These are phyloP conservation scores for Neofusicoccum sp. DNA, from an alignment of 2,329 filamentous ascomycete genomes.

Conservation along the genomic window DNA sequence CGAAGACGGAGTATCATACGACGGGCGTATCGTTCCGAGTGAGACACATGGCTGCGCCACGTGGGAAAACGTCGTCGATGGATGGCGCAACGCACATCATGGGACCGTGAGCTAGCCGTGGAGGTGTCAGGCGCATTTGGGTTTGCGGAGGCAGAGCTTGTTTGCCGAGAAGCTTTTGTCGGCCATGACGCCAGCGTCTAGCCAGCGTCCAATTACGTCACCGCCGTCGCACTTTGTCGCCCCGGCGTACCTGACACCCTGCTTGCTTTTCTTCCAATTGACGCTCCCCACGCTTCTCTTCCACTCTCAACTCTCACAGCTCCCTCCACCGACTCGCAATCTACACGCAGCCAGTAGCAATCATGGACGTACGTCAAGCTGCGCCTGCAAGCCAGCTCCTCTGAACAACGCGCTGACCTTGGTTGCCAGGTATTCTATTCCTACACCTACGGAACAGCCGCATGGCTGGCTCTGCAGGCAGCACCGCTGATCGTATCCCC, in stretches of 20 bases:
- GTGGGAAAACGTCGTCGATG: background rate
- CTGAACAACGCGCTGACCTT: background rate
- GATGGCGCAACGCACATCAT: background rate
- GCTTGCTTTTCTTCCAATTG: background rate
- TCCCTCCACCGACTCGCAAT: background rate
- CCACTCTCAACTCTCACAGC: background rate
- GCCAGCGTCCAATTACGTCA: background rate
- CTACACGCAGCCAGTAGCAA: background rate
- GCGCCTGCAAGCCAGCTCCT: background rate
- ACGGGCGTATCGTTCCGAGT: background rate
- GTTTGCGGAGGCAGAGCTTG: background rate
- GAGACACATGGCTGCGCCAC: background rate
- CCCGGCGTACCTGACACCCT: background rate
- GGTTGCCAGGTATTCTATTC: slow-evolving; percentile 41
- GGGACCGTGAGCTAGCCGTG: background rate
- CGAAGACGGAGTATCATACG: background rate
- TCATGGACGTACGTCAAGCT: slow-evolving; percentile 12
- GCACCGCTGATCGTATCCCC: slow-evolving; percentile 59
- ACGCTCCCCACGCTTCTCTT: background rate
- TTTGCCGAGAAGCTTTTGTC: background rate
- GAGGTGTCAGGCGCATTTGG: background rate
- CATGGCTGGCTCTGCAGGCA: slow-evolving; percentile 44
- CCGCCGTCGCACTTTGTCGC: background rate
- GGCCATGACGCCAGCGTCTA: background rate
- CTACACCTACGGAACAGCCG: slow-evolving; percentile 45